Evolutionary conservation across 352 stramenopile genomes (phyloP), one percentile per base, ranked within the genome.

Genomic region (Blastocystis sp.): DNA sequence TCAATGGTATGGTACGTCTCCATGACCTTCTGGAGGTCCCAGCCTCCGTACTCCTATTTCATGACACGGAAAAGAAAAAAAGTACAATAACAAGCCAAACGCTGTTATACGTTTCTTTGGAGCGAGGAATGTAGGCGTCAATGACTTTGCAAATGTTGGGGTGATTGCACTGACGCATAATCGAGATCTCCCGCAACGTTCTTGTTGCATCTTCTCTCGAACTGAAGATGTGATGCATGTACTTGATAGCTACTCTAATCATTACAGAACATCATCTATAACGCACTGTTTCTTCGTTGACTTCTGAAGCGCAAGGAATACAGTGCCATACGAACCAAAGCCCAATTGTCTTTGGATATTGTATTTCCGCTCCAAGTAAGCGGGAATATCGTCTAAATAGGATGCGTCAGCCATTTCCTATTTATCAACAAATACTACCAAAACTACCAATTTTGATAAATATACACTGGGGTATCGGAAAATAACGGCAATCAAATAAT

Each of bases 51-150:
- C 46, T 85, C 75, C 75, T 85, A 46, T 29, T 18, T 16, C 36
- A 36, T 29, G 29, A 40, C 3, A 65, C 1, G 48, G 11, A n/a
- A 4, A 65, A 48, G 6, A 48, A 32, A 21, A 21, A 6, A 27
- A 42, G n/a, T 85, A 85, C 75, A 24, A 85, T 32, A 61, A 85
- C 75, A 21, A 75, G 32, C 75, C 75, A 85, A 44, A 85, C 57
- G 44, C 63, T 73, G 38, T 85, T 85, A 42, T 44, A 85, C 11
- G 44, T 75, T 2, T 85, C 63, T 24, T 76, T 85, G 18, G n/a
- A 27, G 9, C 27, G 36, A 29, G 63, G 57, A 75, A 76, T 76
- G 27, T 64, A 76, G 6, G 63, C 63, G 48, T 85, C 75, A 34
- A 85, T 40, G 32, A 85, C 53, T 48, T 85, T 85, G 38, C 42